A percentile compares a stretch with the other conserved stretches of the same genome.
These are phyloP conservation scores for Ocimum tenuiflorum DNA, from an alignment of 257 asterid genomes.

Conservation along the genomic window DNA sequence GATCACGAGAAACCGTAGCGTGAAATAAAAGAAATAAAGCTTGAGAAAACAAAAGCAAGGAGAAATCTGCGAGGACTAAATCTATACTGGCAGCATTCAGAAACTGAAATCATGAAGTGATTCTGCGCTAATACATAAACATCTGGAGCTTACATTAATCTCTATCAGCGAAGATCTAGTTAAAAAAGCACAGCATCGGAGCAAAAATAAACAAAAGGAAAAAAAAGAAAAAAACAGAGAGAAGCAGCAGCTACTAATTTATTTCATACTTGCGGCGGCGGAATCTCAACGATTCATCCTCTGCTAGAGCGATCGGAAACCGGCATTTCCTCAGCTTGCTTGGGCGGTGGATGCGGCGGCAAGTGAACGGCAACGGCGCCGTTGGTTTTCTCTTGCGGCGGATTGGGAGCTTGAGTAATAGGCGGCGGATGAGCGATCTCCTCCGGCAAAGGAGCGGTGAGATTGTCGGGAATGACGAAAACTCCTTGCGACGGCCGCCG, in stretches of 20 bases:
- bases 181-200: conserved; percentile 3
- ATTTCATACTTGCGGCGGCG: conserved; percentile 23
- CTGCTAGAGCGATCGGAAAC: conserved; percentile 18
- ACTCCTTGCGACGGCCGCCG: conserved; percentile 68
- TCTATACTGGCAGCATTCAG: background rate
- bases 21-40: background rate
- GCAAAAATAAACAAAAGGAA: background rate
- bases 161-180: conserved; percentile 18
- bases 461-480: conserved; percentile 52
- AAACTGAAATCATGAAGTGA: background rate
- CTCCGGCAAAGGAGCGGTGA: conserved; percentile 41
- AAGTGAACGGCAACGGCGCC: conserved; percentile 24
- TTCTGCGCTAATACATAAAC: conserved; percentile 13
- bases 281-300: conserved; percentile 8
- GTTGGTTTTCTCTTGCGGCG: conserved; percentile 18
- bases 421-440: conserved; percentile 28
- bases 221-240: background rate
- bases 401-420: conserved; percentile 31
- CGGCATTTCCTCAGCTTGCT: conserved; percentile 38
- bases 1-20: background rate
- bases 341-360: conserved; percentile 47
- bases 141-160: conserved; percentile 15
- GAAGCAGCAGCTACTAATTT: conserved; percentile 18
- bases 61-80: background rate
- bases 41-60: background rate